A percentile compares a stretch with the other conserved stretches of the same genome.
phyloP scores from a whole-genome alignment of 805 yeast species.

The Kazachstania psychrophila region DNA sequence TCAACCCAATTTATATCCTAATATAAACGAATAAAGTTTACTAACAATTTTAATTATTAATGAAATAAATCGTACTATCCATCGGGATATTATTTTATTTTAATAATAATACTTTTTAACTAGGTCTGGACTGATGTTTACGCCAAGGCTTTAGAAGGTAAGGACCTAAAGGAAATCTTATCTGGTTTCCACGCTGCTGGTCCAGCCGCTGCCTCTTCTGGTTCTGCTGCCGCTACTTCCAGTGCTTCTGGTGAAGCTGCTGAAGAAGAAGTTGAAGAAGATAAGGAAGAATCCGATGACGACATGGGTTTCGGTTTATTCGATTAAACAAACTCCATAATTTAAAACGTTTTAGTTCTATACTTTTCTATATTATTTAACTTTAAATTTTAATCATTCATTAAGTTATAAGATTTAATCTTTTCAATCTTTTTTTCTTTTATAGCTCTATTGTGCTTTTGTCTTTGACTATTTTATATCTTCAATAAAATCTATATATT shows the following conservation, averaged over 20 bases:
- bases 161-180: slow-evolving; percentile 63
- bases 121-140: slow-evolving; percentile 69
- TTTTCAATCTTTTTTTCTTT: background rate
- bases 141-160: slow-evolving; percentile 79
- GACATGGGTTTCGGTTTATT: slow-evolving; percentile 92
- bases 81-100: no score
- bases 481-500: no score
- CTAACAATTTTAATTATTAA: no score
- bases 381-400: slow-evolving; percentile 3
- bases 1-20: no score
- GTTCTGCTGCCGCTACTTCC: slow-evolving; percentile 39
- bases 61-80: no score
- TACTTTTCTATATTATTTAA: slow-evolving; percentile 1
- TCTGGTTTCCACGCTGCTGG: slow-evolving; percentile 42
- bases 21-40: no score
- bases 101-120: background rate
- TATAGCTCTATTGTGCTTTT: background rate
- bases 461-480: no score
- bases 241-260: slow-evolving; percentile 38
- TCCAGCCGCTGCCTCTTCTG: slow-evolving; percentile 37
- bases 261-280: slow-evolving; percentile 51
- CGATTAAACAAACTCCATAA: slow-evolving; percentile 44
- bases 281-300: slow-evolving; percentile 62
- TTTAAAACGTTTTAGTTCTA: background rate
- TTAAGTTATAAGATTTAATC: background rate